Percentiles rank a stretch among this genome's conserved stretches.
These are phyloP conservation scores for Sporothrix dimorphospora DNA, from an alignment of 2,329 filamentous ascomycete genomes.

Conservation along the genomic window DNA sequence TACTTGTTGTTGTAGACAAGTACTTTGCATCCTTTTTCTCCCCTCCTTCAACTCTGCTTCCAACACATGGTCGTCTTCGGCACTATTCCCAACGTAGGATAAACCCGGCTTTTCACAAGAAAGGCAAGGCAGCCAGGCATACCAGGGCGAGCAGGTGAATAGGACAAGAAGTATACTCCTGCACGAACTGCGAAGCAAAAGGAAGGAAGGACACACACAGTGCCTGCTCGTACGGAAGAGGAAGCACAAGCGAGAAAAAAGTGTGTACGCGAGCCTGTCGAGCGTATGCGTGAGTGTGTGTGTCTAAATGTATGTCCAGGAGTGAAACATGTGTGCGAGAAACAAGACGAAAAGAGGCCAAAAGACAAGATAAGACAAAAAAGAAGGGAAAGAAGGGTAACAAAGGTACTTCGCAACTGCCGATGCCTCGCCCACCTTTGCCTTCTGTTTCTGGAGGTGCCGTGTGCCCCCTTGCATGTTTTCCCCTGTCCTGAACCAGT, in stretches of 20 bases:
- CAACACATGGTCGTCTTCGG: not conserved
- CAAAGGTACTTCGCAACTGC: not conserved
- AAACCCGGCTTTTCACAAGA: conserved; percentile 17
- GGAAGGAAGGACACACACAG: not conserved
- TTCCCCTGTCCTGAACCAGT: conserved; percentile 11
- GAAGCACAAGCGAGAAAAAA: conserved; percentile 7
- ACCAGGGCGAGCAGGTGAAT: not conserved
- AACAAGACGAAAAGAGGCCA: not conserved
- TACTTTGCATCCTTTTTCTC: not conserved
- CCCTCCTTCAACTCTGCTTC: not conserved
- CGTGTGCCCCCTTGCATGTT: not conserved
- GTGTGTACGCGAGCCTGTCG: not conserved
- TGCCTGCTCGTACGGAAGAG: not conserved
- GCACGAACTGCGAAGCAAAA: not conserved
- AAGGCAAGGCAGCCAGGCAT: not conserved
- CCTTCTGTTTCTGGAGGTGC: not conserved
- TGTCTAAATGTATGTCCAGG: not conserved
- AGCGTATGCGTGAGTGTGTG: not conserved
- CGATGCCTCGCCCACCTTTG: not conserved
- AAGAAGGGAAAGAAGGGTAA: not conserved
- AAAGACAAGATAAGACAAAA: not conserved
- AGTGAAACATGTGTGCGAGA: not conserved
- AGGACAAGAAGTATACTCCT: not conserved
- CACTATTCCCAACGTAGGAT: not conserved
- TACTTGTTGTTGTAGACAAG: not conserved